Conservation (phyloP, 805 yeast species). For the Nakazawaea ambrosiae region DNA sequence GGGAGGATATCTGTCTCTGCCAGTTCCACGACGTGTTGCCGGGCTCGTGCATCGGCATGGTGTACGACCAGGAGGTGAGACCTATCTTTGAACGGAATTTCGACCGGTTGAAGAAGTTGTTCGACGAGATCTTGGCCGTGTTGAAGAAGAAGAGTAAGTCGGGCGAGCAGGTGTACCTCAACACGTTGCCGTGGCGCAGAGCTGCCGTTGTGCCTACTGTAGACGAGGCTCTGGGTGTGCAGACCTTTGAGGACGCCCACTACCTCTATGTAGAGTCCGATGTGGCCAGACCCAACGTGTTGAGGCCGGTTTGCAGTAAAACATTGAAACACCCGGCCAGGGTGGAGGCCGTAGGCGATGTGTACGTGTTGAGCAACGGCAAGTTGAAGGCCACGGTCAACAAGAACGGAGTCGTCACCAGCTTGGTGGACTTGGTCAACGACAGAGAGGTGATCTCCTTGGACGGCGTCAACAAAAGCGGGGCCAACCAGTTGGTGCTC, state of each 20-base stretch:
- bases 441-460: constrained; percentile 63
- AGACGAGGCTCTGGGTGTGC: not conserved
- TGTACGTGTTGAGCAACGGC: constrained; percentile 51
- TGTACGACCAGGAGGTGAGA: constrained; percentile 80
- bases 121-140: constrained; percentile 41
- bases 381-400: constrained; percentile 49
- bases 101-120: constrained; percentile 43
- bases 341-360: constrained; percentile 22
- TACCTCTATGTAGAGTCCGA: constrained; percentile 13
- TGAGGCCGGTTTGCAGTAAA: constrained; percentile 17
- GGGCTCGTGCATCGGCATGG: constrained; percentile 92
- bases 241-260: not conserved
- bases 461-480: constrained; percentile 49
- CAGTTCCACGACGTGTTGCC: constrained; percentile 99
- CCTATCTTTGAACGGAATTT: constrained; percentile 64
- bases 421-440: constrained; percentile 53
- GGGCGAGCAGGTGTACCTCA: constrained; percentile 25
- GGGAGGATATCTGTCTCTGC: constrained; percentile 87
- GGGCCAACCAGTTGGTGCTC: constrained; percentile 77
- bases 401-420: constrained; percentile 47
- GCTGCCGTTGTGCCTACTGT: constrained; percentile 29
- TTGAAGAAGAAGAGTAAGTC: constrained; percentile 18
- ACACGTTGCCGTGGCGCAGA: constrained; percentile 64
- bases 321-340: constrained; percentile 38
- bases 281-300: constrained; percentile 7